A percentile compares a stretch with the other conserved stretches of the same genome.
These are phyloP conservation scores for Fusarium lateritium DNA, from an alignment of 2,329 filamentous ascomycete genomes.

Conservation along the genomic window DNA sequence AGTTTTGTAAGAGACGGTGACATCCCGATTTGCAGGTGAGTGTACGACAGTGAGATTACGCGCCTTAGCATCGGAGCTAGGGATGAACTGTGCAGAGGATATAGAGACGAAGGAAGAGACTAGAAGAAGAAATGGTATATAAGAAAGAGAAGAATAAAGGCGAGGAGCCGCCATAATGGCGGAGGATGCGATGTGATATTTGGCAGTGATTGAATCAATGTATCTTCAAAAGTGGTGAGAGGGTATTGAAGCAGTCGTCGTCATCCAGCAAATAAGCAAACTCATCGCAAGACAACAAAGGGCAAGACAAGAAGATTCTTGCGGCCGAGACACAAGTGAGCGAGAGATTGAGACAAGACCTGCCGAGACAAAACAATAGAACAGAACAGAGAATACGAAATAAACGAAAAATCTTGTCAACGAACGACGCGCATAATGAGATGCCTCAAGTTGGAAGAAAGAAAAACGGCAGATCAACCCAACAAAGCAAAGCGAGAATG, in stretches of 20 bases:
- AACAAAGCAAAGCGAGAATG: background rate
- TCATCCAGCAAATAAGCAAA: slow-evolving; percentile 42
- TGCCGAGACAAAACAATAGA: slow-evolving; percentile 18
- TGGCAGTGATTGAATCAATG: slow-evolving; percentile 8
- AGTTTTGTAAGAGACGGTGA: slow-evolving; percentile 78
- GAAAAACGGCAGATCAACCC: slow-evolving; percentile 14
- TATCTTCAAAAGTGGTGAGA: slow-evolving; percentile 33
- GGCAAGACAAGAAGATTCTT: slow-evolving; percentile 14
- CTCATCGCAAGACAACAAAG: slow-evolving; percentile 30
- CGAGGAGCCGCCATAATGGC: slow-evolving; percentile 33
- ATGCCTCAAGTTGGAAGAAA: slow-evolving; percentile 23
- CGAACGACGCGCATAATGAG: slow-evolving; percentile 28
- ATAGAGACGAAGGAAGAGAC: slow-evolving; percentile 33
- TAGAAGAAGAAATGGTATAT: slow-evolving; percentile 33
- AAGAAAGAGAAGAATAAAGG: slow-evolving; percentile 13
- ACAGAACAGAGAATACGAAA: slow-evolving; percentile 2
- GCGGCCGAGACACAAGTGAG: slow-evolving; percentile 15
- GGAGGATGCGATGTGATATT: slow-evolving; percentile 3
- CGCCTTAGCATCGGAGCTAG: slow-evolving; percentile 46
- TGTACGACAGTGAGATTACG: slow-evolving; percentile 68
- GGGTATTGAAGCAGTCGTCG: slow-evolving; percentile 39
- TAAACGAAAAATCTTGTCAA: slow-evolving; percentile 28
- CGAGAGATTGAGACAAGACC: slow-evolving; percentile 24
- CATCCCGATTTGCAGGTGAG: slow-evolving; percentile 73
- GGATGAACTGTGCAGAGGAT: slow-evolving; percentile 54